These are phyloP conservation scores for Globisporangium acanthophoron DNA, from an alignment of 352 stramenopile genomes.

Conservation along the genomic window DNA sequence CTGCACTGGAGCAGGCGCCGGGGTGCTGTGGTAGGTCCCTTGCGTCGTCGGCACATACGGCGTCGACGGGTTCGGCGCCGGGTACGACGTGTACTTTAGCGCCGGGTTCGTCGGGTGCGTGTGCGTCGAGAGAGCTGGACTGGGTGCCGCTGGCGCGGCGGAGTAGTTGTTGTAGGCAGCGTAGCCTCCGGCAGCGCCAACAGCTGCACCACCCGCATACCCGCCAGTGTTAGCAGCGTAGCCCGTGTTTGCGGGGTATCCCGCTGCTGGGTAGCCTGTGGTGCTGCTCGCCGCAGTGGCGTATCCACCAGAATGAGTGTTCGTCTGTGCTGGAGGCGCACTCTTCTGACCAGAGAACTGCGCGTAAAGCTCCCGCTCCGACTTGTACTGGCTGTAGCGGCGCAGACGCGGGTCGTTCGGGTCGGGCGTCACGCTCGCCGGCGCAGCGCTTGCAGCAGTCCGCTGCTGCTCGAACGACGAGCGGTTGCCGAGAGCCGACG, in stretches of 20 bases:
- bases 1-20: constrained; percentile 25
- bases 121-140: constrained; percentile 31
- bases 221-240: constrained; percentile 6
- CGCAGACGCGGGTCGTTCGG: constrained; percentile 63
- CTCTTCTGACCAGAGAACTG: constrained; percentile 60
- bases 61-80: constrained; percentile 32
- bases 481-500: constrained; percentile 3
- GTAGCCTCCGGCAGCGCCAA: constrained; percentile 7
- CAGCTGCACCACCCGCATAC: constrained; percentile 15
- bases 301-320: neutral
- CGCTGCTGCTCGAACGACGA: constrained; percentile 21
- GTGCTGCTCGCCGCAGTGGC: neutral
- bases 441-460: constrained; percentile 10
- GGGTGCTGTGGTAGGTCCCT: constrained; percentile 33
- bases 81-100: constrained; percentile 58
- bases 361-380: constrained; percentile 72
- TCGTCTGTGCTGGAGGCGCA: constrained; percentile 9
- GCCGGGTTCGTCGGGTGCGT: constrained; percentile 41
- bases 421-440: constrained; percentile 24
- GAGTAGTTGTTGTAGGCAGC: constrained; percentile 9
- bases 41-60: constrained; percentile 32
- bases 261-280: constrained; percentile 3
- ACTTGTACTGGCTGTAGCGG: constrained; percentile 76
- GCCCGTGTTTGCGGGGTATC: neutral
- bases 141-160: constrained; percentile 10